phyloP scores from a whole-genome alignment of 495 filamentous ascomycete species.

The Cladorrhinum samala region DNA sequence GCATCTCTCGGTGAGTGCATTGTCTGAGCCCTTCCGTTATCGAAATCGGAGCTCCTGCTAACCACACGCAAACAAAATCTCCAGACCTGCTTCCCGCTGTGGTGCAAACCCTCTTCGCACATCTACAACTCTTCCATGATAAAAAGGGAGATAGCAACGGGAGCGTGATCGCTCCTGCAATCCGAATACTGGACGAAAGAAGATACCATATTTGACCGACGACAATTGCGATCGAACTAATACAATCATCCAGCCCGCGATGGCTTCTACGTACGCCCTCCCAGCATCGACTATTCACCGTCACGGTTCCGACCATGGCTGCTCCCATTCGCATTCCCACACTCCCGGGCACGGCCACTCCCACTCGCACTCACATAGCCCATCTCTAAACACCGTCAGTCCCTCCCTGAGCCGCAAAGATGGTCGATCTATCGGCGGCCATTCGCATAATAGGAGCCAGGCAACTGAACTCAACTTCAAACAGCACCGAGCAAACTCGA shows the following conservation, averaged over 20 bases:
- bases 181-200: no score
- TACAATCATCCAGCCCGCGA: conserved; percentile 11
- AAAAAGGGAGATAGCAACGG: conserved; percentile 9
- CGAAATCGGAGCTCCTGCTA: not conserved
- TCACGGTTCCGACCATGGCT: conserved; percentile 24
- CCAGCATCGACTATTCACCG: conserved; percentile 42
- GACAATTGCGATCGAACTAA: not conserved
- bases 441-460: conserved; percentile 23
- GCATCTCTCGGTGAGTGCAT: conserved; percentile 1
- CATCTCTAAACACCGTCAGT: conserved; percentile 19
- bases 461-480: conserved; percentile 22
- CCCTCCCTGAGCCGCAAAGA: conserved; percentile 19
- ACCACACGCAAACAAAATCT: not conserved
- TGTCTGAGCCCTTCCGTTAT: conserved; percentile 1
- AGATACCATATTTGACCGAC: not conserved
- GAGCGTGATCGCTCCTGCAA: conserved; percentile 20
- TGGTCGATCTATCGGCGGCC: conserved; percentile 16
- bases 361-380: conserved; percentile 32
- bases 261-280: conserved; percentile 47
- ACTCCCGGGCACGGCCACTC: conserved; percentile 38
- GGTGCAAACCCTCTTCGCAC: not conserved
- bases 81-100: not conserved
- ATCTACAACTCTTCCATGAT: conserved; percentile 12
- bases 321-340: conserved; percentile 30
- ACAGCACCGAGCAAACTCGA: conserved; percentile 30